phyloP scores from a whole-genome alignment of 2,329 filamentous ascomycete genomes.

The Diaporthe velutina region DNA sequence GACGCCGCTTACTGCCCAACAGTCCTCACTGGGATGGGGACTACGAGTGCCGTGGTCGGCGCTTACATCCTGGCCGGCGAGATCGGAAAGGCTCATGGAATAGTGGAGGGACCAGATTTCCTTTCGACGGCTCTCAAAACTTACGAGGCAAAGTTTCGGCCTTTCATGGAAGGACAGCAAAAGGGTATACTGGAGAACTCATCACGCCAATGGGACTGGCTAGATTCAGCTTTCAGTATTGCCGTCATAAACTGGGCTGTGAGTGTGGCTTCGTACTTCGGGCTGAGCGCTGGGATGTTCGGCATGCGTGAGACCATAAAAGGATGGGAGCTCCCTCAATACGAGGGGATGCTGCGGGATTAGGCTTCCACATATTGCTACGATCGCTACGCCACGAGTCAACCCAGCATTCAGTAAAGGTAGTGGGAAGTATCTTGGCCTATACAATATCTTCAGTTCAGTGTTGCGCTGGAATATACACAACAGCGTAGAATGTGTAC shows the following conservation, averaged over 20 bases:
- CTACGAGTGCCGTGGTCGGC: slow-evolving; percentile 51
- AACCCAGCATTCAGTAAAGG: too few relatives aligned
- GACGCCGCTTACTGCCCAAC: slow-evolving; percentile 49
- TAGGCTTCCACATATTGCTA: neutral
- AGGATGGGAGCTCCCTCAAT: slow-evolving; percentile 16
- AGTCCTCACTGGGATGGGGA: slow-evolving; percentile 48
- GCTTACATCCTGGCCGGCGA: slow-evolving; percentile 55
- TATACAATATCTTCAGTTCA: too few relatives aligned
- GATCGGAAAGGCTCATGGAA: neutral
- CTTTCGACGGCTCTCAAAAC: slow-evolving; percentile 3
- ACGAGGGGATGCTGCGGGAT: neutral
- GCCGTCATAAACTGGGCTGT: neutral
- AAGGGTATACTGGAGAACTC: slow-evolving; percentile 23
- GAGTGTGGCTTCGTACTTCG: slow-evolving; percentile 7
- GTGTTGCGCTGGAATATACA: too few relatives aligned
- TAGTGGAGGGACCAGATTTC: slow-evolving; percentile 12
- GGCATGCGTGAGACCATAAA: neutral
- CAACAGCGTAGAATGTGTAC: too few relatives aligned
- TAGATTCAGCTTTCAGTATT: neutral
- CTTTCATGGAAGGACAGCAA: slow-evolving; percentile 30
- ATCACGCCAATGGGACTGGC: neutral
- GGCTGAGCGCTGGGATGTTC: neutral
- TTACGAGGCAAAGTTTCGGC: slow-evolving; percentile 31
- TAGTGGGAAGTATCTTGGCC: too few relatives aligned
- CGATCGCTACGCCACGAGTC: too few relatives aligned